Evolutionary conservation across 805 yeast species (phyloP).

Genomic region (Saccharomycopsis fibuligera): DNA sequence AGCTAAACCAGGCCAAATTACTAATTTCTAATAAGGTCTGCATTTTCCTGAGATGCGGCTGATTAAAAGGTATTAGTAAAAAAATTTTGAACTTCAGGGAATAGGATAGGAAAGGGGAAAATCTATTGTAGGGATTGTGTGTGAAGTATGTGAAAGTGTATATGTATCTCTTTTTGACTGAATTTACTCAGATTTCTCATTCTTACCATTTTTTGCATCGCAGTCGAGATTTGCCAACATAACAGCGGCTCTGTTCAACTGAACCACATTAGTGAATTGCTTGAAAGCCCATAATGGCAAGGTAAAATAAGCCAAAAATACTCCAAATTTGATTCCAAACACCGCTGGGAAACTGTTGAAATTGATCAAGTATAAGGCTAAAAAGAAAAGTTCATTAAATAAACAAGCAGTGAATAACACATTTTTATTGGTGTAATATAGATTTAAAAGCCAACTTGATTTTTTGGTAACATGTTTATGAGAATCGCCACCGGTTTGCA

Average conservation of each 20-base stretch:
- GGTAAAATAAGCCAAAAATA: constrained; percentile 18
- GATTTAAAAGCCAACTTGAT: constrained; percentile 62
- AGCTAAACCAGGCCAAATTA: too few species aligned
- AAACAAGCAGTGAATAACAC: constrained; percentile 88
- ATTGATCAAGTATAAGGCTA: constrained; percentile 75
- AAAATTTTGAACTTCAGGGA: too few species aligned
- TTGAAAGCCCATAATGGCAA: constrained; percentile 88
- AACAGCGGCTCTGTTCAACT: constrained; percentile 78
- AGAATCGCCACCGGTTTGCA: constrained; percentile 67
- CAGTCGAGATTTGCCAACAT: constrained; percentile 76
- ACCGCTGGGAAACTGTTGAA: constrained; percentile 37
- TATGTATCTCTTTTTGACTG: background rate
- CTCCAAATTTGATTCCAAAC: constrained; percentile 21
- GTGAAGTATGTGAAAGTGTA: background rate
- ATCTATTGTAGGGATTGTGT: background rate
- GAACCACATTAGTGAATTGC: constrained; percentile 85
- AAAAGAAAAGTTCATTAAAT: constrained; percentile 87
- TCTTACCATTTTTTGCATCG: constrained; percentile 34
- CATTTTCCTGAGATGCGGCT: too few species aligned
- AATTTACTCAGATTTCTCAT: constrained; percentile 1
- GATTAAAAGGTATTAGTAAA: too few species aligned
- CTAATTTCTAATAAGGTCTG: too few species aligned
- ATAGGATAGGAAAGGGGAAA: too few species aligned
- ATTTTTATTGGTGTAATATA: constrained; percentile 80
- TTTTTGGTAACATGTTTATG: constrained; percentile 79